Base-by-base conservation (phyloP, 106 monocot species). In the Acorus calamus region DNA sequence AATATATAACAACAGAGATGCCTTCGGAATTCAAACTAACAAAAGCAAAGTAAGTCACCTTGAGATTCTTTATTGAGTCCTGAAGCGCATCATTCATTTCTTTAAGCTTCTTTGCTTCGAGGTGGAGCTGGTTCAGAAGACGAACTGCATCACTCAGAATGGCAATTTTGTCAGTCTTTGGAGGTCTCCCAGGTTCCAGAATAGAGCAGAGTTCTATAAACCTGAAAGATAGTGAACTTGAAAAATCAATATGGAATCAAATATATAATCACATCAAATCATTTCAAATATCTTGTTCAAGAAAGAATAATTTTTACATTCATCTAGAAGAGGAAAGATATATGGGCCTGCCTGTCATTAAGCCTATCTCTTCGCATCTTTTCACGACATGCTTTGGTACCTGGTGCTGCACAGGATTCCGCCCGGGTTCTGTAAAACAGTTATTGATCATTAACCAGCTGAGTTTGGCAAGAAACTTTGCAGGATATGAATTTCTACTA, bases 141-240 rank as follows among this genome's bases (percentile, higher is more conserved):
- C 77, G 68, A 54, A 66, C 41, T 4, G 85, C 82, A 13, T 89
- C 85, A 46, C 68, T 74, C 11, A 89, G 71, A 46, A 89, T 70
- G 54, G 69, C 77, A 53, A 76, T 8, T 77, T 85, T 89, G 56
- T 89, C 89, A 0, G 77, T 66, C 45, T 72, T 85, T 1, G 76
- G 81, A 44, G 89, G 75, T 53, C 60, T 84, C 28, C 79, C 89
- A 7, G 84, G 89, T 10, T 84, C 78, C 73, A 89, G 60, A 60
- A 89, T 61, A 45, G 73, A 77, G 51, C 70, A 79, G 52, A 89
- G 61, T 62, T 89, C 89, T 47, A 48, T 66, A 59, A 85, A 85
- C 79, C 89, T 89, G 73, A 46, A 49, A 11, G 59, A 44, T 28
- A 28, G 28, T 28, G 2, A 28, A 13, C n/a, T 49, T 11, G 8